Evolutionary conservation across 2,329 filamentous ascomycete genomes (phyloP).

Genomic region (Fusarium odoratissimum): DNA sequence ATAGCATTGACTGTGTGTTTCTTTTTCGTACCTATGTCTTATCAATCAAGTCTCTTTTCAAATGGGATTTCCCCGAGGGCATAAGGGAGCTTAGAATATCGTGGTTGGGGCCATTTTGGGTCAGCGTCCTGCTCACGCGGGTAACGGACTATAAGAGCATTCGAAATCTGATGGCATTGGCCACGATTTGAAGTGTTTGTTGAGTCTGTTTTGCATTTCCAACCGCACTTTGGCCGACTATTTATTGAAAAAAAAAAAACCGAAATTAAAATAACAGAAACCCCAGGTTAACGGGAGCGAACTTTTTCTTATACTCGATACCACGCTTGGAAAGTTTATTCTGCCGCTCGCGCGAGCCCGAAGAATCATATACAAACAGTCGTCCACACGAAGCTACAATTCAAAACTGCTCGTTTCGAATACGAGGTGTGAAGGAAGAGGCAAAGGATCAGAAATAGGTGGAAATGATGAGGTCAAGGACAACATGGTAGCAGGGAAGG

Average conservation of each 20-base stretch:
- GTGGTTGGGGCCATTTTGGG: slow-evolving; percentile 4
- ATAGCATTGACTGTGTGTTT: slow-evolving; percentile 4
- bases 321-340: slow-evolving; percentile 43
- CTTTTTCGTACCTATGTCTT: slow-evolving; percentile 22
- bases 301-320: slow-evolving; percentile 41
- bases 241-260: background rate
- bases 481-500: background rate
- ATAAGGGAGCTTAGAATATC: slow-evolving; percentile 8
- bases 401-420: slow-evolving; percentile 6
- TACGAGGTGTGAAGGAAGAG: slow-evolving; percentile 4
- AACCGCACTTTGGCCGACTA: background rate
- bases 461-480: slow-evolving; percentile 12
- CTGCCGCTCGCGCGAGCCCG: slow-evolving; percentile 52
- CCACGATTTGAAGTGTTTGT: slow-evolving; percentile 7
- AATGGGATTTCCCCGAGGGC: background rate
- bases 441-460: slow-evolving; percentile 5
- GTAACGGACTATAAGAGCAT: background rate
- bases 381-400: slow-evolving; percentile 29
- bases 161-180: background rate
- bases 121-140: slow-evolving; percentile 20
- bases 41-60: slow-evolving; percentile 25
- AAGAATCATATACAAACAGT: slow-evolving; percentile 37
- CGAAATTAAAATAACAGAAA: background rate
- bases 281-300: slow-evolving; percentile 1
- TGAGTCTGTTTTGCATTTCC: background rate